Evolutionary conservation across 495 filamentous ascomycete genomes (phyloP).

Genomic region (Sordaria brevicollis): DNA sequence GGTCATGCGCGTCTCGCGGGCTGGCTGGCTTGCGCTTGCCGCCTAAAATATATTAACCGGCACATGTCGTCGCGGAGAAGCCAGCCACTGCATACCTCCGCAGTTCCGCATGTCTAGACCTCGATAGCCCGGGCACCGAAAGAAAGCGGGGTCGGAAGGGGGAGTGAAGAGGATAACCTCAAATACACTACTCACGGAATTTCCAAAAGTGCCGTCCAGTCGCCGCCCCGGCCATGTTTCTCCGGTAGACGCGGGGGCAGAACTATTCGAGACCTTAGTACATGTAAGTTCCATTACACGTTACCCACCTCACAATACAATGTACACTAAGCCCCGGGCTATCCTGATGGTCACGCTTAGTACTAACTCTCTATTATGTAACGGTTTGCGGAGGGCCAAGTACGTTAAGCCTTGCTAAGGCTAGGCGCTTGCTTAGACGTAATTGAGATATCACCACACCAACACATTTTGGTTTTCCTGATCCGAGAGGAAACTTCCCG

Average conservation of each 20-base stretch:
- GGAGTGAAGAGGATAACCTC: background rate
- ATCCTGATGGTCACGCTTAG: background rate
- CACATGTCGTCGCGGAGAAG: background rate
- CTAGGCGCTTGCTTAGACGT: background rate
- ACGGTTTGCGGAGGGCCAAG: background rate
- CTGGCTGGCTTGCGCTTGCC: background rate
- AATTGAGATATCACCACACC: background rate
- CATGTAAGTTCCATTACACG: background rate
- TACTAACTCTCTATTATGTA: background rate
- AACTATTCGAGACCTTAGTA: background rate
- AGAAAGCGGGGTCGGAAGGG: background rate
- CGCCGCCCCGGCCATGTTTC: background rate
- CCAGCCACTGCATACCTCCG: background rate
- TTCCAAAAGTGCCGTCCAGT: background rate
- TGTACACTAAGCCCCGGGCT: background rate
- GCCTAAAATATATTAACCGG: constrained; percentile 17
- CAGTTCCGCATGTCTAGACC: constrained; percentile 6
- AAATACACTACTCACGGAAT: background rate
- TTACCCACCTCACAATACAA: background rate
- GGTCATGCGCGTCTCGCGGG: background rate
- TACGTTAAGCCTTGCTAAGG: background rate
- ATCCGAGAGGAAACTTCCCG: background rate
- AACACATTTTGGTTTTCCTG: background rate
- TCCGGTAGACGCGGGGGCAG: background rate
- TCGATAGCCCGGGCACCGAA: background rate